These are phyloP conservation scores for Solanum phureja DNA, from an alignment of 257 asterid species.

Conservation along the genomic window DNA sequence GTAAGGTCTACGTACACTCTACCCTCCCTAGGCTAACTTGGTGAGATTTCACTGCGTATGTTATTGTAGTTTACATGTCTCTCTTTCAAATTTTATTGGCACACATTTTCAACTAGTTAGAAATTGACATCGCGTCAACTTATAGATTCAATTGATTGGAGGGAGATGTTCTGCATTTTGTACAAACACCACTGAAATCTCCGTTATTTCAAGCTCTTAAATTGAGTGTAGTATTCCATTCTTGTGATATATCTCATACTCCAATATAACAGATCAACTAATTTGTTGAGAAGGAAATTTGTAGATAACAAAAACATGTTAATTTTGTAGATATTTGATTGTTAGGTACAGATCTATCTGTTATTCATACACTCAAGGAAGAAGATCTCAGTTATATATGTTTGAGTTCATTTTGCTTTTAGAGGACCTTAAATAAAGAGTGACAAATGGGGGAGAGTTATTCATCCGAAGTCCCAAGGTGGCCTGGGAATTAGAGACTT, in stretches of 20 bases:
- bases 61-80: not conserved
- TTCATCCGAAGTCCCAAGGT: not conserved
- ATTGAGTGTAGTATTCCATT: not conserved
- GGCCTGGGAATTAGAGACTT: not conserved
- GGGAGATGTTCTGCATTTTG: not conserved
- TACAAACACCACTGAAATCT: not conserved
- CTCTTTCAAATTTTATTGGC: not conserved
- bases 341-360: not conserved
- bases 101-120: not conserved
- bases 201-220: not conserved
- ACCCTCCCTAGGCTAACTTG: not conserved
- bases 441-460: not conserved
- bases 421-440: not conserved
- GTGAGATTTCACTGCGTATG: not conserved
- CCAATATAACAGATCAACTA: not conserved
- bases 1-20: not conserved
- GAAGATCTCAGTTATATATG: not conserved
- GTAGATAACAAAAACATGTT: not conserved
- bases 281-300: not conserved
- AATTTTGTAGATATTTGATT: not conserved
- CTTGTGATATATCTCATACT: not conserved
- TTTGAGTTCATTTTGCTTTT: not conserved
- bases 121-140: not conserved
- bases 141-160: not conserved
- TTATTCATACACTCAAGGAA: not conserved